Conservation (phyloP, 106 monocot species). For the Dendrobium catenatum region DNA sequence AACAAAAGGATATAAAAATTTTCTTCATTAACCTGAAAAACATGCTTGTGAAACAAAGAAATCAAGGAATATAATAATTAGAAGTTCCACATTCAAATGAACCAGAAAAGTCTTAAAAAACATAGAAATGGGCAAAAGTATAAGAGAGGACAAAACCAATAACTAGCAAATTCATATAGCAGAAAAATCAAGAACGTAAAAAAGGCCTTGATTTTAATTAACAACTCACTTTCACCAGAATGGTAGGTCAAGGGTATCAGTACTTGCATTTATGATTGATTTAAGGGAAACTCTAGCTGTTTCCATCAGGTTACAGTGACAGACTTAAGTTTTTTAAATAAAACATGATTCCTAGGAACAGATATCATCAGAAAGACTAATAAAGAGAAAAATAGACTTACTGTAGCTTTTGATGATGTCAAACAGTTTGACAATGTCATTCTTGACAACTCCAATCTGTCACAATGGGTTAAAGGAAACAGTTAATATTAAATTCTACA, state of each 20-base stretch:
- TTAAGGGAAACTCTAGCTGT: background rate
- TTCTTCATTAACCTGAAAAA: background rate
- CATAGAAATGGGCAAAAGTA: background rate
- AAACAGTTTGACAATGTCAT: slow-evolving; percentile 52
- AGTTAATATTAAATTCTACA: background rate
- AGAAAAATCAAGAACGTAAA: background rate
- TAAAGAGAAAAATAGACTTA: slow-evolving; percentile 15
- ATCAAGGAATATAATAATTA: background rate
- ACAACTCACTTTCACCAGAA: background rate
- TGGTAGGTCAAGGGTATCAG: background rate
- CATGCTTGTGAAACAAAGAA: background rate
- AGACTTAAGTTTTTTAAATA: background rate
- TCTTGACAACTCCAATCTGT: slow-evolving; percentile 50
- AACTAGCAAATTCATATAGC: background rate
- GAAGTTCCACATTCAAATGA: background rate
- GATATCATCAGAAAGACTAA: background rate
- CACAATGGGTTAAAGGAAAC: slow-evolving; percentile 4
- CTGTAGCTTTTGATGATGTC: slow-evolving; percentile 47
- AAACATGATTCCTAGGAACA: background rate
- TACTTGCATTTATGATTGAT: background rate
- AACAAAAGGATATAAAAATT: background rate
- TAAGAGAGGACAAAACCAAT: background rate
- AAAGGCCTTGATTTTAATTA: background rate
- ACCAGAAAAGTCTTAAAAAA: background rate
- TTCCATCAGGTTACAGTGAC: background rate